Conservation (phyloP, 176 grass and related monocot species). For the Sorghum bicolor region Sorghum_bicolor_NCBIv3 NC_012871.2:75013001-75013500, state of each 20-base stretch:
- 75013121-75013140: background rate
- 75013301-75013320: background rate
- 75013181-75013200: background rate
- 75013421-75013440: background rate
- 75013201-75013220: background rate
- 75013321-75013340: background rate
- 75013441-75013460: background rate
- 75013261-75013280: background rate
- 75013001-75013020: background rate
- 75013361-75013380: too few species aligned
- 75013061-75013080: background rate
- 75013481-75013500: conserved; percentile 17
- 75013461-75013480: conserved; percentile 33
- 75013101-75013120: background rate
- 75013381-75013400: background rate
- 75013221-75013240: background rate
- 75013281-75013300: background rate
- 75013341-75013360: too few species aligned
- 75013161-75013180: background rate
- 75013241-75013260: background rate
- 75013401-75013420: background rate
- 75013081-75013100: background rate
- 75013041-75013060: background rate
- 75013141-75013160: background rate
- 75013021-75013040: background rate